Base-by-base conservation (phyloP, 2,329 filamentous ascomycete genomes). In the Ilyonectria mors-panacis region DNA sequence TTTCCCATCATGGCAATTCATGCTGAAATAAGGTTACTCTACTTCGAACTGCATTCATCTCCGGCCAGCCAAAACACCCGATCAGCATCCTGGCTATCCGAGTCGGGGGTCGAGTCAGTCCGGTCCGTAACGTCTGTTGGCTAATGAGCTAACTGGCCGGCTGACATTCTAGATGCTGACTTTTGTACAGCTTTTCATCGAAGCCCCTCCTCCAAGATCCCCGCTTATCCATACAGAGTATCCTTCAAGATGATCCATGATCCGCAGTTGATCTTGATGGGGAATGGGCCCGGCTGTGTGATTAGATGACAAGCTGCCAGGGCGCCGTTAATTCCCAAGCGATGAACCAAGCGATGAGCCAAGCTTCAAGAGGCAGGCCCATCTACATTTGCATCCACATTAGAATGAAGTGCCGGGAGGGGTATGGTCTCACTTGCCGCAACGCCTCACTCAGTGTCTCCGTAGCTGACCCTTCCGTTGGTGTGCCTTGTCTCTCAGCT, bases 11-110 rank as follows among this genome's bases (percentile, higher is more conserved):
- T 57, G 37, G 28, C 39, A 45, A 8, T 15, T 61, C 53, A 50
- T 63, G 59, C 42, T 28, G 59, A 26, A 57, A 50, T 50, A 63
- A 44, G 28, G 33, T 28, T 53, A 66, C 58, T 66, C 58, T 61
- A 66, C 56, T 37, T 66, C 63, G 26, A 37, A 66, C 63, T 58
- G 13, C 26, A 39, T 12, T 66, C 63, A 66, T 66, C 53, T 66
- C 63, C 63, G 58, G 37, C 17, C 13, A 19, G 45, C 26, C n/a
- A 28, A 48, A 45, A 54, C 58, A 50, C 30, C 55, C 45, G 45
- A 56, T 57, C 53, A 51, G 51, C 45, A 37, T 19, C 13, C 51
- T 45, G 45, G 17, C 45, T 47, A 28, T 60, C 63, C 53, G 58
- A 37, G 44, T 37, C 28, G 42, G 37, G 48, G 39, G 50, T 55